Percentiles rank a stretch among this genome's conserved stretches.
These are phyloP conservation scores for Metschnikowia corniflorae DNA, from an alignment of 805 yeast species.

Conservation along the genomic window DNA sequence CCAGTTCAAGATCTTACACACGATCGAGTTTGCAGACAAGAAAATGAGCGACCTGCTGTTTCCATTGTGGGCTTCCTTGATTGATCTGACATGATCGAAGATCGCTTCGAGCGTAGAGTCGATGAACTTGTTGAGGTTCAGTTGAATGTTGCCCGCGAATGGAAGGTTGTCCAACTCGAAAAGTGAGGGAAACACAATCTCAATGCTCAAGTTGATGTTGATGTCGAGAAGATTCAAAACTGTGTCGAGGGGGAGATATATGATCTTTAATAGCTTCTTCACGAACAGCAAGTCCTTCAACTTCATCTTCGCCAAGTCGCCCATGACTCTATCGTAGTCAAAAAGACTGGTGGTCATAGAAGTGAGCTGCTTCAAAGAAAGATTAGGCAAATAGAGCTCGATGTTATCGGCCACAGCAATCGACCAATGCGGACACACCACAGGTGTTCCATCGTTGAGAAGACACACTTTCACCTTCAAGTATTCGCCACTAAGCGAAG, in stretches of 20 bases:
- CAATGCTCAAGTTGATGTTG: constrained; percentile 65
- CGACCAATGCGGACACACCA: constrained; percentile 69
- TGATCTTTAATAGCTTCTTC: constrained; percentile 41
- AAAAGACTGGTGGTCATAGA: constrained; percentile 38
- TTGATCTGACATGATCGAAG: constrained; percentile 68
- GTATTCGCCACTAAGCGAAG: constrained; percentile 82
- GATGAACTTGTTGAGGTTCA: constrained; percentile 67
- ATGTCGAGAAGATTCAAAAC: constrained; percentile 55
- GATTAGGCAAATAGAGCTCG: constrained; percentile 56
- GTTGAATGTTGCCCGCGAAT: constrained; percentile 38
- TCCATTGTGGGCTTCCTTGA: constrained; percentile 21
- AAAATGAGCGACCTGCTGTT: constrained; percentile 65
- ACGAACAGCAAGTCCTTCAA: constrained; percentile 37
- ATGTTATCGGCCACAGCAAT: constrained; percentile 50
- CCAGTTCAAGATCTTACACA: constrained; percentile 96
- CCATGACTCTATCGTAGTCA: constrained; percentile 38
- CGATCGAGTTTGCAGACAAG: constrained; percentile 79
- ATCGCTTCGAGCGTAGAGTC: constrained; percentile 69
- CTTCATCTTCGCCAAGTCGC: constrained; percentile 37
- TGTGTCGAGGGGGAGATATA: constrained; percentile 57
- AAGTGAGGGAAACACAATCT: constrained; percentile 71
- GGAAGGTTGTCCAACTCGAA: constrained; percentile 38
- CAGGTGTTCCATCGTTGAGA: constrained; percentile 80
- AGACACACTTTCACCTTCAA: constrained; percentile 64
- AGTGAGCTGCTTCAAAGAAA: constrained; percentile 46